A percentile compares a stretch with the other conserved stretches of the same genome.
These are phyloP conservation scores for Juncus inflexus DNA, from an alignment of 176 grass and related monocot species.

Conservation along the genomic window DNA sequence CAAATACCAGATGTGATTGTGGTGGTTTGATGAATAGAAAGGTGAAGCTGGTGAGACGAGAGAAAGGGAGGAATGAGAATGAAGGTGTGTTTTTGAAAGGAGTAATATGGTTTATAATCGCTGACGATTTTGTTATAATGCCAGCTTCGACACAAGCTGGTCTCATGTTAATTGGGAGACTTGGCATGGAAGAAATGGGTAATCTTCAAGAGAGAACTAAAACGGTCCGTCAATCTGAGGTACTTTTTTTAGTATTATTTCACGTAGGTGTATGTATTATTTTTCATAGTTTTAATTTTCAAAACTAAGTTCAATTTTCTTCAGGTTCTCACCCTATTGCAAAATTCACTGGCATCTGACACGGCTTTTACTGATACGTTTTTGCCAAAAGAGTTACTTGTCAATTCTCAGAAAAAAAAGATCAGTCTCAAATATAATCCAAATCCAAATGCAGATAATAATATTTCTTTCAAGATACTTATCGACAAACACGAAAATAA, in stretches of 20 bases:
- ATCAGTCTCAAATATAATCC: neutral
- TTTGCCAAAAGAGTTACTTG: neutral
- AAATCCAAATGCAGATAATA: neutral
- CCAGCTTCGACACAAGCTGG: neutral
- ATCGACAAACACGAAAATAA: constrained; percentile 26
- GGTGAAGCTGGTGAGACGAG: neutral
- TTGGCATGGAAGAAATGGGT: neutral
- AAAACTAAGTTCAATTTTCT: neutral
- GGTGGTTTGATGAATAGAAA: neutral
- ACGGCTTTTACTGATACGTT: constrained; percentile 22
- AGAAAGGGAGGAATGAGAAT: neutral
- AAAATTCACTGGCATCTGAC: constrained; percentile 1
- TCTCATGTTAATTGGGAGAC: neutral
- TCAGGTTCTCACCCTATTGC: constrained; percentile 20
- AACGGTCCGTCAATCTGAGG: constrained; percentile 10
- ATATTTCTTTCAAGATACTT: constrained; percentile 13
- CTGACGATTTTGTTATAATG: constrained; percentile 1
- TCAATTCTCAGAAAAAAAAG: neutral
- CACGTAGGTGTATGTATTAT: neutral
- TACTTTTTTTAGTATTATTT: neutral
- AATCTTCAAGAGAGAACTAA: constrained; percentile 5
- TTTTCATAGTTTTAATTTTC: neutral
- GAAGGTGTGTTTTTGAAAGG: neutral
- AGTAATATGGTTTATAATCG: neutral
- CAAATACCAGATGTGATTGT: neutral